These are phyloP conservation scores for Mrakia gelida DNA, from an alignment of 768 basidiomycete genomes.

Conservation along the genomic window DNA sequence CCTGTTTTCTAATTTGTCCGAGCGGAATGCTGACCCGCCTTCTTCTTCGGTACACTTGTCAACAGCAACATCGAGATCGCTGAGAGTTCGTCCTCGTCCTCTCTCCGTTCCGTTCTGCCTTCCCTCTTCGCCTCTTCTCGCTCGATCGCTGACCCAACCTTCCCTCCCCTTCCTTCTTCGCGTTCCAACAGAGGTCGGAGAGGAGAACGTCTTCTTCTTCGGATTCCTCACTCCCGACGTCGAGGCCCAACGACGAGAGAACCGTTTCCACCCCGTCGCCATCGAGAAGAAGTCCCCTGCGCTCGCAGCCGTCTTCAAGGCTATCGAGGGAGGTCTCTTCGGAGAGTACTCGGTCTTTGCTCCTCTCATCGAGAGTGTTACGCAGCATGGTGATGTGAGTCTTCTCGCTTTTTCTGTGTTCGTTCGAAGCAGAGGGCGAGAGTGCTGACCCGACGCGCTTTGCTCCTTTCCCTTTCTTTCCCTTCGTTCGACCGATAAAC, in stretches of 20 bases:
- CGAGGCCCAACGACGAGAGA: slow-evolving; percentile 78
- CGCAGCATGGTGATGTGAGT: slow-evolving; percentile 9
- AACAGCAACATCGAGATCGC: slow-evolving; percentile 64
- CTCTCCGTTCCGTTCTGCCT: too few species aligned
- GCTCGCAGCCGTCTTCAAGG: slow-evolving; percentile 70
- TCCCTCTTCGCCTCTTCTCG: too few species aligned
- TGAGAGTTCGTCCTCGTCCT: slow-evolving; percentile 46
- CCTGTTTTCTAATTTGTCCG: not conserved
- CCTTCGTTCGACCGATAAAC: slow-evolving; percentile 31
- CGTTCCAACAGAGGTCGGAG: slow-evolving; percentile 63
- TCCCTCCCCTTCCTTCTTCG: too few species aligned
- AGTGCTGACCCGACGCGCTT: not conserved
- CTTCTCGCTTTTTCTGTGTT: not conserved
- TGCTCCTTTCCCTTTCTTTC: slow-evolving; percentile 35
- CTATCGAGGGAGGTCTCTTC: slow-evolving; percentile 71
- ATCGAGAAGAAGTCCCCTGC: slow-evolving; percentile 78
- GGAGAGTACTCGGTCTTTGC: slow-evolving; percentile 79
- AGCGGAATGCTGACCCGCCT: not conserved
- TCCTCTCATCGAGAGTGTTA: slow-evolving; percentile 48
- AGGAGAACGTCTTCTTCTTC: slow-evolving; percentile 80
- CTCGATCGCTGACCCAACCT: too few species aligned
- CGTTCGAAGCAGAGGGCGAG: not conserved
- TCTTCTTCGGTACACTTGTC: too few species aligned
- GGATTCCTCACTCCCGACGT: slow-evolving; percentile 66
- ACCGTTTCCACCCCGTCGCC: slow-evolving; percentile 73